Evolutionary conservation across 768 basidiomycete genomes (phyloP), one percentile per base, ranked within the genome.

Genomic region (Suillus paluster): DNA sequence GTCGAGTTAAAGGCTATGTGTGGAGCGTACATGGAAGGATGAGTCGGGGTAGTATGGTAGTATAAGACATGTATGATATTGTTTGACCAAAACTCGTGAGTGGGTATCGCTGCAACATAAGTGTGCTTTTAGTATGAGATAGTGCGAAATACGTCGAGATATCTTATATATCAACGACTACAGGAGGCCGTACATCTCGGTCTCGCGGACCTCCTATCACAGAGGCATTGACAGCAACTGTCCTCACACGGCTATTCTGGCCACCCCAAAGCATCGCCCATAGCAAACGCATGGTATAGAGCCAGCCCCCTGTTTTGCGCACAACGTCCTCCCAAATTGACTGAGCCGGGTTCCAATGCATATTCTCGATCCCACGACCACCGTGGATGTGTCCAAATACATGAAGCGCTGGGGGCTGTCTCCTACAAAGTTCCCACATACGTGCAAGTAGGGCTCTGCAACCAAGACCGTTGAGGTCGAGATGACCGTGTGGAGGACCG

Each of bases 371-470:
- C 10, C 79, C 81, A 38, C 76, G 59, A 4, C 59, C 75, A 15
- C 65, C 70, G 45, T 83, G 79, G 3, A 81, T 77, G 57, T 81
- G 80, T 1, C 82, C 80, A 65, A 77, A 81, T 5, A 81, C 72
- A 48, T 78, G 75, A n/a, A 79, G 25, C 55, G 65, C 57, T 1
- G 80, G 81, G 9, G 42, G n/a, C n/a, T 5, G 42, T 44, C 9
- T 44, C n/a, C n/a, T 45, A 70, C 67, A 21, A 79, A 65, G 14
- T 66, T 66, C 78, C 30, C 76, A 77, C 0, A 80, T 44, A 11
- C 42, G 49, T 1, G 70, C 72, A 2, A 48, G 61, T 27, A 79
- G 6, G 64, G 36, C 2, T 78, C 80, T 5, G 58, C 53, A 6
- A 61, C 55, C 25, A 57, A 45, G 54, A 3, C 30, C 30, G 30